Base-by-base conservation (phyloP, 2,329 filamentous ascomycete genomes). In the Fusarium pseudonygamai region DNA sequence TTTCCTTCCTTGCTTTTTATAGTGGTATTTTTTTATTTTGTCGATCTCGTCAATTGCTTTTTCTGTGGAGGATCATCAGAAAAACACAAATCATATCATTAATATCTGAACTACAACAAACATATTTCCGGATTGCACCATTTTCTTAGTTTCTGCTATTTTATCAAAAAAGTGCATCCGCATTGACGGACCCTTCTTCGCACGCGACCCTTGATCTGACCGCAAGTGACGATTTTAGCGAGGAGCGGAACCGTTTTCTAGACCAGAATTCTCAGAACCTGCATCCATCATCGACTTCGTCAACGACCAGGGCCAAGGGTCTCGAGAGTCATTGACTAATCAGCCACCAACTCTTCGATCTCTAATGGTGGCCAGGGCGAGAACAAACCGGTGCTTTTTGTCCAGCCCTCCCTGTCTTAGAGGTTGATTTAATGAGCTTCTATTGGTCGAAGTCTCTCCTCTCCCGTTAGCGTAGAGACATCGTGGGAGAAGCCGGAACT, bases 401-500 rank as follows among this genome's bases (percentile, higher is more conserved):
- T 60, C 43, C 64, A 59, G 42, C 60, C 53, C 71, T 73, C 70
- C 73, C 71, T 70, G 67, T 65, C 66, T 70, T 71, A 69, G 66
- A 53, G 39, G 60, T 63, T 26, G 34, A 16, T 69, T 58, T 56
- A 32, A 60, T 42, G 16, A 59, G 24, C 47, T 56, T 69, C 52
- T 32, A 74, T 63, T 74, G 72, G 72, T 49, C 37, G 20, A 63
- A 32, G 55, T 67, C 56, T 34, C 39, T 67, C 49, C 66, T 68
- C 55, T 73, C 62, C 74, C 62, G 69, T 58, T 64, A 67, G 59
- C 60, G 72, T 75, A 14, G 70, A 49, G 62, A 50, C 43, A 53
- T 36, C n/a, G 64, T 76, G 79, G 79, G 72, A 79, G 75, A 80
- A 81, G 78, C 76, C 79, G 79, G 79, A 77, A 79, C 55, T 68